Base-by-base conservation (phyloP, 805 yeast species). In the Saccharomyces paradoxus region DNA sequence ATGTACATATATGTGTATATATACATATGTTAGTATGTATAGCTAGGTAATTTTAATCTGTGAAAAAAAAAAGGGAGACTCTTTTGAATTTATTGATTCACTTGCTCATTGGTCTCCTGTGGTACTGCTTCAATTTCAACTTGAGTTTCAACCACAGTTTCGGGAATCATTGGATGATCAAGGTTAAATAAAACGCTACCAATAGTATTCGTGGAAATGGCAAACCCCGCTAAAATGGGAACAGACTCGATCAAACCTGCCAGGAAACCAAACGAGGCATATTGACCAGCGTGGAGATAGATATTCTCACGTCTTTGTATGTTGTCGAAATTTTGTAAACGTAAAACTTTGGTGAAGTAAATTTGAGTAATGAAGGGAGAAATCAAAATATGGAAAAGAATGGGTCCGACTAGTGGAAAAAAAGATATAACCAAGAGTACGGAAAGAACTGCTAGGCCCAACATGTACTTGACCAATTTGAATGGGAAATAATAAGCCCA, bases 351-450 rank as follows among this genome's bases (percentile, higher is more conserved):
- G 6, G 71, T 59, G 46, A 65, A 58, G 55, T 67, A 68, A 46
- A 66, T 60, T 50, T 61, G 64, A 10, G 68, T 53, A 13, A 69
- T 58, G 48, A 64, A 57, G 8, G 71, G 70, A 14, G 70, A 59
- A 4, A 69, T 60, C 5, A 62, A 22, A 8, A 62, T 46, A 48
- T 59, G 58, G 56, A 66, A 69, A 6, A 60, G 7, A n/a, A 61
- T 50, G 12, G 72, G 71, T 2, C 72, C 72, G 8, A 65, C 21
- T 8, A 69, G 49, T 31, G 72, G 72, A 24, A 67, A 50, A 31
- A 59, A 55, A 7, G 71, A 63, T 21, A 67, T 44, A n/a, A 56
- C 46, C 37, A 68, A 49, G 10, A 68, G 51, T 0, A 49, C 41
- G 4, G 53, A 27, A 9, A 62, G 49, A 2, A 55, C 52, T 0